Conservation (phyloP, 257 asterid genomes). For the Ilex aquifolium region DNA sequence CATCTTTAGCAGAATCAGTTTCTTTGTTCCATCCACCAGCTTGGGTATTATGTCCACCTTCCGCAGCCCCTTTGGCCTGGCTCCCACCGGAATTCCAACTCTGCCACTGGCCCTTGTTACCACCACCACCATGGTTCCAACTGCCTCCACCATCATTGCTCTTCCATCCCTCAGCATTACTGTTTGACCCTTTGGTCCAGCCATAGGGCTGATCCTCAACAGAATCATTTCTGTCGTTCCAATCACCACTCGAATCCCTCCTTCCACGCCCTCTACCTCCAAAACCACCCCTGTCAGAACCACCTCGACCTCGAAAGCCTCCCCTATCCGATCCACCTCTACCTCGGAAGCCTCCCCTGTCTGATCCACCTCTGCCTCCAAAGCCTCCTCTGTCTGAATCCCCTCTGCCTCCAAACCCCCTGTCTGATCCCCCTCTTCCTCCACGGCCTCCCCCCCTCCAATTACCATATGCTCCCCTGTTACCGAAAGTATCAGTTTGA, state of each 20-base stretch:
- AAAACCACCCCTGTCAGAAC: constrained; percentile 30
- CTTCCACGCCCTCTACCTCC: constrained; percentile 42
- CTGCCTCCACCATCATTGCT: constrained; percentile 28
- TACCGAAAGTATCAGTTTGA: constrained; percentile 34
- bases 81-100: constrained; percentile 35
- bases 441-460: constrained; percentile 29
- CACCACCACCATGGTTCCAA: constrained; percentile 22
- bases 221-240: constrained; percentile 34
- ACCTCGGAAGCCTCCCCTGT: constrained; percentile 46
- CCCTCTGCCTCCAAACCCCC: constrained; percentile 58
- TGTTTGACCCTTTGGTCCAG: constrained; percentile 25
- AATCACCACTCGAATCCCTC: constrained; percentile 27
- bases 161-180: constrained; percentile 41
- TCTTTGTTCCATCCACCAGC: constrained; percentile 26
- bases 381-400: constrained; percentile 46
- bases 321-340: constrained; percentile 43
- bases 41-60: constrained; percentile 13
- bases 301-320: constrained; percentile 55
- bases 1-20: constrained; percentile 18
- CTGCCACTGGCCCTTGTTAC: constrained; percentile 19
- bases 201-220: constrained; percentile 37
- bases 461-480: constrained; percentile 58
- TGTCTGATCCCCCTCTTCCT: constrained; percentile 57
- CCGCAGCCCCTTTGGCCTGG: constrained; percentile 28
- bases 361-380: constrained; percentile 49